These are phyloP conservation scores for Nicotiana noctiflora DNA, from an alignment of 257 asterid genomes.

Conservation along the genomic window DNA sequence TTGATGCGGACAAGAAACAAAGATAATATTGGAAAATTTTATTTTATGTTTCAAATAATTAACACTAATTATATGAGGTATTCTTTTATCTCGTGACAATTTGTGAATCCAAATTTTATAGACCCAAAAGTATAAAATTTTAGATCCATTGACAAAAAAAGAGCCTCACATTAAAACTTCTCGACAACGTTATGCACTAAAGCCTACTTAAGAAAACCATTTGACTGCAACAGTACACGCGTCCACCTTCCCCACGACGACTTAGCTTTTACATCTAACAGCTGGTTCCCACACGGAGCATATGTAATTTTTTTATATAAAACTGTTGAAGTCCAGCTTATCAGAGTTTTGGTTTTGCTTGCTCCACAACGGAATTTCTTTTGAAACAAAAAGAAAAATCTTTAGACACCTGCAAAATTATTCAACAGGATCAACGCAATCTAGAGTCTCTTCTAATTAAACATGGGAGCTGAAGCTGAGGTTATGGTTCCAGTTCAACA, in stretches of 20 bases:
- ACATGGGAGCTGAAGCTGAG: constrained; percentile 68
- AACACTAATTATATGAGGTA: no score
- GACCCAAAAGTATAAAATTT: no score
- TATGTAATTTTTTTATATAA: background rate
- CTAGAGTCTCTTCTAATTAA: background rate
- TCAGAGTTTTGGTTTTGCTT: background rate
- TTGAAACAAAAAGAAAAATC: background rate
- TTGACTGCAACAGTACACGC: constrained; percentile 12
- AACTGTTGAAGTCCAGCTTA: background rate
- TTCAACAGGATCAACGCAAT: no score
- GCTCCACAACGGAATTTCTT: background rate
- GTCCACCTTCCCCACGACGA: constrained; percentile 10
- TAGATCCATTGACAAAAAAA: no score
- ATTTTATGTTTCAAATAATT: no score
- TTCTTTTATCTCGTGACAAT: no score
- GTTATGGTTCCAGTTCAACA: constrained; percentile 42
- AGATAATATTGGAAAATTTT: no score
- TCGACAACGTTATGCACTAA: no score
- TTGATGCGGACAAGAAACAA: no score
- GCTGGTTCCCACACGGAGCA: constrained; percentile 21
- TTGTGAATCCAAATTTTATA: no score
- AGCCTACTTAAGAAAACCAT: background rate
- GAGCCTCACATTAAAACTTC: no score
- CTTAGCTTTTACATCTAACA: background rate
- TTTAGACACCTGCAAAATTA: background rate